Conservation (phyloP, 164 flowering plant genomes). For the Cinnamomum micranthum region DNA sequence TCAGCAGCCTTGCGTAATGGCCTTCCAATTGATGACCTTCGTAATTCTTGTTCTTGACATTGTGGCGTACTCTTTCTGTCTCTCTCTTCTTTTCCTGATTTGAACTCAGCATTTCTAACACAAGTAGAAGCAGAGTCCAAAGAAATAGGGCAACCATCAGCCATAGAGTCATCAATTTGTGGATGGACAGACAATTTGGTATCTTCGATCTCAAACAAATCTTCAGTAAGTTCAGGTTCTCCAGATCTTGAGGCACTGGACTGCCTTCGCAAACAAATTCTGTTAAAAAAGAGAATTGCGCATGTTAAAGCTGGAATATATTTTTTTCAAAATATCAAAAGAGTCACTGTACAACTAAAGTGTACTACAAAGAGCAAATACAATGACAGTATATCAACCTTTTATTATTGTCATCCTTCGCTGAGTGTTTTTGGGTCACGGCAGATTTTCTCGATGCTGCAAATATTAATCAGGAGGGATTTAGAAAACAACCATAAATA, state of each 20-base stretch:
- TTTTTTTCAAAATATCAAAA: no score
- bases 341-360: neutral
- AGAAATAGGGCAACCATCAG: slow-evolving; percentile 12
- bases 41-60: slow-evolving; percentile 17
- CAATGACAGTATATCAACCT: slow-evolving; percentile 15
- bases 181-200: slow-evolving; percentile 20
- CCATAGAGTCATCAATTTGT: slow-evolving; percentile 9
- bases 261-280: slow-evolving; percentile 56
- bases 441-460: slow-evolving; percentile 44
- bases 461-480: slow-evolving; percentile 4
- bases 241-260: slow-evolving; percentile 42
- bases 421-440: slow-evolving; percentile 21
- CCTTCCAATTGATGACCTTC: slow-evolving; percentile 61
- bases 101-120: neutral
- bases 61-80: slow-evolving; percentile 7
- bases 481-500: neutral
- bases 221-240: slow-evolving; percentile 32
- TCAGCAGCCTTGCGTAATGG: slow-evolving; percentile 62
- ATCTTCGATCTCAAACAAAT: slow-evolving; percentile 60
- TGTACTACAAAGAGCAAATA: neutral
- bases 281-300: slow-evolving; percentile 9
- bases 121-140: slow-evolving; percentile 1
- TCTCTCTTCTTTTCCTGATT: slow-evolving; percentile 12
- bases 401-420: slow-evolving; percentile 46
- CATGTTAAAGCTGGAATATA: neutral